phyloP scores from a whole-genome alignment of 495 filamentous ascomycete species.

The Rhizodiscina lignyota region DNA sequence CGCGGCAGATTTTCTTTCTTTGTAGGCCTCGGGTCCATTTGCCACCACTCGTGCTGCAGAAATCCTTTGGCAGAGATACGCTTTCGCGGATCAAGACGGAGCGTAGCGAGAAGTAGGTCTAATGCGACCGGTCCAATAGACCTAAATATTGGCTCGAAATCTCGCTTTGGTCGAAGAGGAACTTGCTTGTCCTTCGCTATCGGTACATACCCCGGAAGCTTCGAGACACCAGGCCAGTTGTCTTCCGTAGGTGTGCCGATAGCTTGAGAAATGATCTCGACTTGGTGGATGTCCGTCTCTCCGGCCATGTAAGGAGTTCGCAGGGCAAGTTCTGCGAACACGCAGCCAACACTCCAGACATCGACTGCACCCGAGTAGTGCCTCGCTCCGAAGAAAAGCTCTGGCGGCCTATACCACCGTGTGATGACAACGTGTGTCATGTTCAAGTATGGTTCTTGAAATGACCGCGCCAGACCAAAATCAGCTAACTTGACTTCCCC shows the following conservation, averaged over 20 bases:
- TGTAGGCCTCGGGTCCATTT: constrained; percentile 65
- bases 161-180: constrained; percentile 48
- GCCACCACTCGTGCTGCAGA: constrained; percentile 78
- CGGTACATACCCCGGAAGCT: constrained; percentile 42
- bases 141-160: constrained; percentile 55
- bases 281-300: constrained; percentile 64
- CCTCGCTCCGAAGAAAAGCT: constrained; percentile 76
- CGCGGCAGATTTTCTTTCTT: constrained; percentile 66
- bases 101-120: constrained; percentile 74
- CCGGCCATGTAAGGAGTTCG: constrained; percentile 66
- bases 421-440: constrained; percentile 97
- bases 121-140: constrained; percentile 66
- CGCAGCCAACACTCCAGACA: constrained; percentile 85
- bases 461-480: constrained; percentile 84
- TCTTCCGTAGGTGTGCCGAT: constrained; percentile 88
- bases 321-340: constrained; percentile 82
- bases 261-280: constrained; percentile 61
- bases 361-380: constrained; percentile 87
- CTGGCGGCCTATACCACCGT: constrained; percentile 72
- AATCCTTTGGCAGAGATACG: constrained; percentile 58
- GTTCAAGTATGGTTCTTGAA: constrained; percentile 67
- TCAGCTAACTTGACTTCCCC: constrained; percentile 92
- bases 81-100: constrained; percentile 70
- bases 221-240: constrained; percentile 85
- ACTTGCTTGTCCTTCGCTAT: constrained; percentile 29